phyloP scores from a whole-genome alignment of 1,284 basidiomycete genomes.

The Pholiota adiposa region DNA sequence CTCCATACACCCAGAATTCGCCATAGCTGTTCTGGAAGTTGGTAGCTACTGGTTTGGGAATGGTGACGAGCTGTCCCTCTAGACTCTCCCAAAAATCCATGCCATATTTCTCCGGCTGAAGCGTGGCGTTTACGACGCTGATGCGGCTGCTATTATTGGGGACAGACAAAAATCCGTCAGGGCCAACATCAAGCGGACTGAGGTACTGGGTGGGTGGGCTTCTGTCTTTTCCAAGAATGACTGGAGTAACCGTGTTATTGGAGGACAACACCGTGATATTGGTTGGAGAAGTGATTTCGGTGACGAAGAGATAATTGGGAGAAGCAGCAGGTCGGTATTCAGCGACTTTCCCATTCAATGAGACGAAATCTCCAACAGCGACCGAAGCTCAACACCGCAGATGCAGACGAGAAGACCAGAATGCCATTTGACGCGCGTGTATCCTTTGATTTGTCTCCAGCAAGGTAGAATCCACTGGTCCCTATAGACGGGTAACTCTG shows the following conservation, averaged over 20 bases:
- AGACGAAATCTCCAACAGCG: slow-evolving; percentile 53
- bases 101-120: slow-evolving; percentile 56
- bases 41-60: slow-evolving; percentile 52
- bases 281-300: slow-evolving; percentile 52
- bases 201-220: slow-evolving; percentile 55
- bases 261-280: slow-evolving; percentile 50
- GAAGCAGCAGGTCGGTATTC: slow-evolving; percentile 51
- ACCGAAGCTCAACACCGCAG: slow-evolving; percentile 42
- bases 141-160: slow-evolving; percentile 59
- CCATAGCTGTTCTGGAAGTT: slow-evolving; percentile 58
- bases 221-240: slow-evolving; percentile 59
- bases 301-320: slow-evolving; percentile 53
- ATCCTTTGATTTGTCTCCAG: slow-evolving; percentile 49
- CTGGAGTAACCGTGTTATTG: slow-evolving; percentile 49
- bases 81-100: slow-evolving; percentile 71
- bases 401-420: slow-evolving; percentile 50
- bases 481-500: too few relatives aligned
- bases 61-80: slow-evolving; percentile 62
- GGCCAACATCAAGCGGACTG: slow-evolving; percentile 53
- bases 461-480: slow-evolving; percentile 59
- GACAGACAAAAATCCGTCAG: slow-evolving; percentile 57
- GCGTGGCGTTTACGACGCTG: slow-evolving; percentile 47
- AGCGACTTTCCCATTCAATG: slow-evolving; percentile 48
- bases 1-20: slow-evolving; percentile 64
- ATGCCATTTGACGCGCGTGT: slow-evolving; percentile 56